Evolutionary conservation across 805 yeast species (phyloP).

Genomic region (Kodamaea restingae): DNA sequence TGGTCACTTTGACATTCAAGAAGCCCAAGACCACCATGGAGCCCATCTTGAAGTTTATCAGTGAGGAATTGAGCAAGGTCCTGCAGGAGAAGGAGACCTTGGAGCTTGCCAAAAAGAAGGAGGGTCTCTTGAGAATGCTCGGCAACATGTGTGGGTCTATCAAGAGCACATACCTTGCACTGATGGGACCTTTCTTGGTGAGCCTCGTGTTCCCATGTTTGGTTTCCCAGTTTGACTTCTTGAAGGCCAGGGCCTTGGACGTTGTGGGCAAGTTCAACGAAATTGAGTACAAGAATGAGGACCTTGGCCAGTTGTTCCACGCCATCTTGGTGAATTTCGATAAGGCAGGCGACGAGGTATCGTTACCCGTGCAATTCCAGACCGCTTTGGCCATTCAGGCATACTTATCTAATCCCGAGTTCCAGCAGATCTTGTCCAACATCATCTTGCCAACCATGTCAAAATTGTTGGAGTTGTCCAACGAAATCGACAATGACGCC

Average conservation of each 20-base stretch:
- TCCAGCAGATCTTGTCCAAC: constrained; percentile 62
- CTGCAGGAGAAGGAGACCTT: constrained; percentile 35
- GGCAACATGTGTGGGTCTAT: constrained; percentile 67
- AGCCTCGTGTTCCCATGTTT: constrained; percentile 71
- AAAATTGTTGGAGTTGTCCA: constrained; percentile 65
- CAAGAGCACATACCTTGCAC: constrained; percentile 53
- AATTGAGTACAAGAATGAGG: constrained; percentile 41
- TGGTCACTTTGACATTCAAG: constrained; percentile 68
- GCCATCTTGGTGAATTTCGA: constrained; percentile 32
- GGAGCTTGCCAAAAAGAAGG: constrained; percentile 58
- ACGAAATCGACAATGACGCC: constrained; percentile 81
- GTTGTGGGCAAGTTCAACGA: constrained; percentile 61
- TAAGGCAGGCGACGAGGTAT: constrained; percentile 17
- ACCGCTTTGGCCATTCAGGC: constrained; percentile 86
- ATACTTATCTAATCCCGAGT: constrained; percentile 58
- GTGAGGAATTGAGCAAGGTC: constrained; percentile 39
- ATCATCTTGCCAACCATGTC: constrained; percentile 82
- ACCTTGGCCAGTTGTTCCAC: constrained; percentile 25
- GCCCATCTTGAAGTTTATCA: constrained; percentile 58
- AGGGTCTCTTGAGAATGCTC: constrained; percentile 74
- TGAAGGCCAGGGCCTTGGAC: constrained; percentile 74
- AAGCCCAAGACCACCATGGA: constrained; percentile 57
- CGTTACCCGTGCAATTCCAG: constrained; percentile 75
- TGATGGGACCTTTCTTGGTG: constrained; percentile 67
- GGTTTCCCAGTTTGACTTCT: constrained; percentile 54